Percentiles rank a stretch among this genome's conserved stretches.
Conservation (phyloP, 192 early-diverging fungal species). For the Mortierella claussenii region DNA sequence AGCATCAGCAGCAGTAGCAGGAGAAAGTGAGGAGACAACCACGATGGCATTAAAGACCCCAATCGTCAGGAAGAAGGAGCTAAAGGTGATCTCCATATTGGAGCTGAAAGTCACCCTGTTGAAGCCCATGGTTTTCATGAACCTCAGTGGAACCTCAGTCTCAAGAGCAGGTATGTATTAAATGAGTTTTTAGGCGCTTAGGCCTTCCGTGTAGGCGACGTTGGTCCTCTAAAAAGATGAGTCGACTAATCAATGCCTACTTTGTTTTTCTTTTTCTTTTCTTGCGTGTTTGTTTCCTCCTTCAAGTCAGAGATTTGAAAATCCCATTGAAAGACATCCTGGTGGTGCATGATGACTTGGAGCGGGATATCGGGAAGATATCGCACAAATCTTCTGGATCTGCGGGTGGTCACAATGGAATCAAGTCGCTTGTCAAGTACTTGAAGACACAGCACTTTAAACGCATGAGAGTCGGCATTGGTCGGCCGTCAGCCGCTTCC, state of each 20-base stretch:
- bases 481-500: slow-evolving; percentile 58
- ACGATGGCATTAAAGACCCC: no score
- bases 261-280: not conserved
- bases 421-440: slow-evolving; percentile 70
- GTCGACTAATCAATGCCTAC: not conserved
- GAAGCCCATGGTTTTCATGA: slow-evolving; percentile 76
- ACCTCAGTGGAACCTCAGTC: slow-evolving; percentile 71
- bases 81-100: slow-evolving; percentile 16
- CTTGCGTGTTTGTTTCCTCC: not conserved
- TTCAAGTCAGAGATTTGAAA: slow-evolving; percentile 56
- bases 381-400: slow-evolving; percentile 70
- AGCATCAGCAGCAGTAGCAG: not conserved
- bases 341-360: slow-evolving; percentile 80
- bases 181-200: no score
- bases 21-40: no score
- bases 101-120: slow-evolving; percentile 63
- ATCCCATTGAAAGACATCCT: slow-evolving; percentile 59
- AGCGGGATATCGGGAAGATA: slow-evolving; percentile 70
- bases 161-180: slow-evolving; percentile 67
- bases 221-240: no score
- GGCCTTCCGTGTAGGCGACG: no score
- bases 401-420: slow-evolving; percentile 80
- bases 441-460: slow-evolving; percentile 63
- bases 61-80: slow-evolving; percentile 1
- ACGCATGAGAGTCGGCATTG: slow-evolving; percentile 77